A percentile compares a stretch with the other conserved stretches of the same genome.
Evolutionary conservation across 2,329 filamentous ascomycete species (phyloP).

Genomic region (Ophiostoma novo-ulmi): DNA sequence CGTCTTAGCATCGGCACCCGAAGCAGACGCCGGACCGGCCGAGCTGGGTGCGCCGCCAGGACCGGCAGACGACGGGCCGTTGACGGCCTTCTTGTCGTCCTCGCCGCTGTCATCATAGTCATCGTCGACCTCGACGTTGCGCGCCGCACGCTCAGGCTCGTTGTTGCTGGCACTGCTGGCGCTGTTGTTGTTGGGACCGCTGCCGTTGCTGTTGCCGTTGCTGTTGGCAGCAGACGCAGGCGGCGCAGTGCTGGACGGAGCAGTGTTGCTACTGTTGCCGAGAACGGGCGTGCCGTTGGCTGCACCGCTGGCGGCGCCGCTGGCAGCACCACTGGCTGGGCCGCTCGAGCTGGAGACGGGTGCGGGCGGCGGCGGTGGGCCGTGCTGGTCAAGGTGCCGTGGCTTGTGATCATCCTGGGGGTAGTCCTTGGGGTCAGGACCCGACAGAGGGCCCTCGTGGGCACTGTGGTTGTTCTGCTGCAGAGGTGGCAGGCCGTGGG

Average conservation of each 20-base stretch:
- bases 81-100: conserved; percentile 62
- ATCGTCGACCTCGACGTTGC: conserved; percentile 96
- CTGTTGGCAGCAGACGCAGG: background rate
- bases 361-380: conserved; percentile 45
- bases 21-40: conserved; percentile 38
- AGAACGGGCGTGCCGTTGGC: background rate
- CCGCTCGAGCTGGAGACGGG: conserved; percentile 34
- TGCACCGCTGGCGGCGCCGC: conserved; percentile 28
- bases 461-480: conserved; percentile 50
- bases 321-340: background rate
- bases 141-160: conserved; percentile 75
- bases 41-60: conserved; percentile 19
- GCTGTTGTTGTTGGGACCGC: background rate
- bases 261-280: conserved; percentile 4
- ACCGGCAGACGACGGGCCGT: conserved; percentile 28
- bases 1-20: conserved; percentile 49
- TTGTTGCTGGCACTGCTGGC: conserved; percentile 35
- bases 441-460: conserved; percentile 47
- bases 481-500: conserved; percentile 59
- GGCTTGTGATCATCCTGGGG: conserved; percentile 50
- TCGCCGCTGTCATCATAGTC: conserved; percentile 94
- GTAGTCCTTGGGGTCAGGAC: conserved; percentile 48
- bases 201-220: background rate
- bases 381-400: conserved; percentile 41
- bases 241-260: background rate